Evolutionary conservation across 2,329 filamentous ascomycete genomes (phyloP).

Genomic region (Botrytis fabae): DNA sequence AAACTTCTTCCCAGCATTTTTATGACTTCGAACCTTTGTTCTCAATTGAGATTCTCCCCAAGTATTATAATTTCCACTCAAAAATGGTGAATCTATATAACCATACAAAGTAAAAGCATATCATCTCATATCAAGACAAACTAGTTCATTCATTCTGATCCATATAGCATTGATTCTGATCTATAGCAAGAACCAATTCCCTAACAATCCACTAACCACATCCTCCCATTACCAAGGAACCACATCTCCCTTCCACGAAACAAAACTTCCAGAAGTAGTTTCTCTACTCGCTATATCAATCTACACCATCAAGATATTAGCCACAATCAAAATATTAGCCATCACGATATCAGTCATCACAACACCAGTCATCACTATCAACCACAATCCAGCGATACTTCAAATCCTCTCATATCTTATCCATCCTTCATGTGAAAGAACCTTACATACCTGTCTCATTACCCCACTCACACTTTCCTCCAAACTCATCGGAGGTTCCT

Average conservation of each 20-base stretch:
- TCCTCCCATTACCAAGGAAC: constrained; percentile 29
- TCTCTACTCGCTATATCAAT: constrained; percentile 44
- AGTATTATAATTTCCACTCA: constrained; percentile 14
- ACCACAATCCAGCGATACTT: not conserved
- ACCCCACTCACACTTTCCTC: constrained; percentile 43
- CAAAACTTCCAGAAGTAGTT: constrained; percentile 35
- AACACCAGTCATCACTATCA: not conserved
- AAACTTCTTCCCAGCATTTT: constrained; percentile 4
- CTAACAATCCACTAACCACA: not conserved
- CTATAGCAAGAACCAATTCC: not conserved
- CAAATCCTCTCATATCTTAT: not conserved
- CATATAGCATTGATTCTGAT: not conserved
- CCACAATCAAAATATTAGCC: not conserved
- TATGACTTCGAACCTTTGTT: constrained; percentile 21
- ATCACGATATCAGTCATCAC: too few species aligned
- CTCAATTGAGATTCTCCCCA: constrained; percentile 24
- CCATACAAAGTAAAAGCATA: not conserved
- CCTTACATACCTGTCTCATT: constrained; percentile 21
- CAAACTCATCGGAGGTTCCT: constrained; percentile 42
- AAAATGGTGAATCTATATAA: not conserved
- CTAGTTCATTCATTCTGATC: not conserved
- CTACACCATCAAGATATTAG: constrained; percentile 13
- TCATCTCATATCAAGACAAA: not conserved
- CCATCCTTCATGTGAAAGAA: not conserved
- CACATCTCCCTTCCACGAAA: constrained; percentile 31